These are phyloP conservation scores for Pythium vanterpoolii DNA, from an alignment of 352 stramenopile species.

Conservation along the genomic window DNA sequence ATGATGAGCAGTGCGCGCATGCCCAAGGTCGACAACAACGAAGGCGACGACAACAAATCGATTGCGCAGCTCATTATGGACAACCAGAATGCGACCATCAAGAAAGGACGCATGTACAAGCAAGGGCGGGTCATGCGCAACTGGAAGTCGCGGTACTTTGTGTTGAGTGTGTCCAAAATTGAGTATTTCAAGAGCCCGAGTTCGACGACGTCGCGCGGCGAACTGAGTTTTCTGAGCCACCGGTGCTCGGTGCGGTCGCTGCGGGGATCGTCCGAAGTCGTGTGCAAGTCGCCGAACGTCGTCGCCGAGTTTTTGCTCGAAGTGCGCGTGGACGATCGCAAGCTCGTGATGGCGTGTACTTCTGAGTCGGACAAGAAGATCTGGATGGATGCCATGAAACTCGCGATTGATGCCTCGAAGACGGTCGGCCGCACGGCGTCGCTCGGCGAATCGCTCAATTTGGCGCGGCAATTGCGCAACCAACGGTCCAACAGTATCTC, in stretches of 20 bases:
- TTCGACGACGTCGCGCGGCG: conserved; percentile 66
- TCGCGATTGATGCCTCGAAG: conserved; percentile 81
- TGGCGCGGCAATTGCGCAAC: conserved; percentile 52
- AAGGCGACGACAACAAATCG: conserved; percentile 72
- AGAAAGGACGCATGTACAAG: conserved; percentile 88
- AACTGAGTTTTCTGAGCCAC: conserved; percentile 78
- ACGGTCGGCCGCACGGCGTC: conserved; percentile 71
- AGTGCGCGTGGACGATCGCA: conserved; percentile 68
- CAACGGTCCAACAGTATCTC: conserved; percentile 69
- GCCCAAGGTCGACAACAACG: conserved; percentile 69
- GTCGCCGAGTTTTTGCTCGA: conserved; percentile 69
- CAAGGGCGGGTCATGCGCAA: conserved; percentile 78
- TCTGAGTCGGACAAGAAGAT: conserved; percentile 82
- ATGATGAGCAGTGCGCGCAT: conserved; percentile 70
- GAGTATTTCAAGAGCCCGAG: conserved; percentile 85
- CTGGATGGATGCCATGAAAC: conserved; percentile 85
- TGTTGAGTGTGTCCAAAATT: conserved; percentile 83
- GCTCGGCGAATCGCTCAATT: conserved; percentile 43
- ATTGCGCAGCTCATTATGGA: conserved; percentile 83
- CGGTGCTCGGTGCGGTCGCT: conserved; percentile 77
- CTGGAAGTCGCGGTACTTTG: conserved; percentile 88
- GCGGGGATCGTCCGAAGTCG: conserved; percentile 51
- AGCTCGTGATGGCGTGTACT: conserved; percentile 82
- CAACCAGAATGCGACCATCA: conserved; percentile 83
- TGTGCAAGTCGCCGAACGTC: conserved; percentile 74